phyloP scores from a whole-genome alignment of 2,329 filamentous ascomycete species.

The Cladosporium austrohemisphaericum region DNA sequence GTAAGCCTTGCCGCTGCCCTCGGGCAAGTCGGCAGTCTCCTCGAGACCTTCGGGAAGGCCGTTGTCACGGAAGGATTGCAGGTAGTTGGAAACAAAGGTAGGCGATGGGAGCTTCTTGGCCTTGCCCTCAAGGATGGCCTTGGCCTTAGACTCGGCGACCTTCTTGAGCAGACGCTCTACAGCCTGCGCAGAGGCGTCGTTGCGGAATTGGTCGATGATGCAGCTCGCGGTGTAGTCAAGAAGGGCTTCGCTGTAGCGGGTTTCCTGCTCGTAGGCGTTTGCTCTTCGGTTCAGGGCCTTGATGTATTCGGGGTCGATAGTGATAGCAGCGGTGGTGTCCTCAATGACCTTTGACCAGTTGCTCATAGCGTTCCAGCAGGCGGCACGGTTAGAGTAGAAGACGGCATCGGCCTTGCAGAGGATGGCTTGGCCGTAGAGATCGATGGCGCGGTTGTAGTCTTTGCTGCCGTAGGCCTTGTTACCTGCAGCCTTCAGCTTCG shows the following conservation, averaged over 20 bases:
- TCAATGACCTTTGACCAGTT: constrained; percentile 96
- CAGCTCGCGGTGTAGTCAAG: constrained; percentile 98
- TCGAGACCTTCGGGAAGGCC: constrained; percentile 76
- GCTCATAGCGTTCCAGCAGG: constrained; percentile 89
- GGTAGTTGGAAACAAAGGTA: constrained; percentile 96
- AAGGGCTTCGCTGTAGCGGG: constrained; percentile 87
- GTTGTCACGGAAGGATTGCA: constrained; percentile 92
- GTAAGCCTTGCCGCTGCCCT: constrained; percentile 78
- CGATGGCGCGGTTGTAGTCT: constrained; percentile 89
- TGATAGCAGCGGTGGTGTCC: constrained; percentile 91
- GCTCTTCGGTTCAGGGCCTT: constrained; percentile 96
- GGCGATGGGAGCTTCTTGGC: constrained; percentile 86
- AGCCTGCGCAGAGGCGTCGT: constrained; percentile 79
- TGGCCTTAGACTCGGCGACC: constrained; percentile 91
- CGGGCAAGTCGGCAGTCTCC: constrained; percentile 70
- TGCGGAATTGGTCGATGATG: constrained; percentile 97
- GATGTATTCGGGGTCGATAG: constrained; percentile 90
- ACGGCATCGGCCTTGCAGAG: constrained; percentile 96
- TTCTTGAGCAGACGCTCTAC: constrained; percentile 95
- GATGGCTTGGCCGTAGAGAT: constrained; percentile 92
- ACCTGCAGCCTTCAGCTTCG: constrained; percentile 88
- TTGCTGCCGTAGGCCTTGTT: constrained; percentile 96
- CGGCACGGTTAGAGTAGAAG: constrained; percentile 97
- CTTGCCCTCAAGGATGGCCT: constrained; percentile 77
- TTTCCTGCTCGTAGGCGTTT: constrained; percentile 92